These are phyloP conservation scores for Fusarium stilboides DNA, from an alignment of 2,329 filamentous ascomycete genomes.

Conservation along the genomic window DNA sequence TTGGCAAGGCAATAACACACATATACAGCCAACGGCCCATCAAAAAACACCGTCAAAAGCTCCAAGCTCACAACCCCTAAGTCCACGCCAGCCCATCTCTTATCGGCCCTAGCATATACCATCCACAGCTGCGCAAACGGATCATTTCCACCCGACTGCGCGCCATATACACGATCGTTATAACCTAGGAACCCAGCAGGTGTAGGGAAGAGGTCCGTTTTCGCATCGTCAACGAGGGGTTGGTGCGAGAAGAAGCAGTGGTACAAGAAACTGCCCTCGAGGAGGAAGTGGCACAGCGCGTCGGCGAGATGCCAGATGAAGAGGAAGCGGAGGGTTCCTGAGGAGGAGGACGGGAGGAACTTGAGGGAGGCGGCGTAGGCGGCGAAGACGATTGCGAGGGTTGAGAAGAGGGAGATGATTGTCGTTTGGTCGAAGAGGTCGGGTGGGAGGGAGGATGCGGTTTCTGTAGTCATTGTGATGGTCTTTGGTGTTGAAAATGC, in stretches of 20 bases:
- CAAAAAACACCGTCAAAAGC: slow-evolving; percentile 75
- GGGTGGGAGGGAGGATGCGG: slow-evolving; percentile 59
- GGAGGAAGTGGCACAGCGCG: slow-evolving; percentile 89
- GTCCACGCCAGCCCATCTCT: slow-evolving; percentile 75
- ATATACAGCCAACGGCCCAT: slow-evolving; percentile 71
- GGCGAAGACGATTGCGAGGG: slow-evolving; percentile 65
- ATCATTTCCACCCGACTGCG: slow-evolving; percentile 69
- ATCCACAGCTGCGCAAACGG: slow-evolving; percentile 75
- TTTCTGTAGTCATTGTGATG: slow-evolving; percentile 31
- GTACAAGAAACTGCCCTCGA: slow-evolving; percentile 93
- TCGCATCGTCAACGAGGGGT: slow-evolving; percentile 52
- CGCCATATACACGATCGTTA: slow-evolving; percentile 66
- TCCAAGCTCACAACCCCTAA: slow-evolving; percentile 75
- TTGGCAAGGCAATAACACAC: slow-evolving; percentile 73
- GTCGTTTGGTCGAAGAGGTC: slow-evolving; percentile 74
- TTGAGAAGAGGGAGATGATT: slow-evolving; percentile 70
- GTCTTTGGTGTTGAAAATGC: too few relatives aligned
- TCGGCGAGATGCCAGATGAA: slow-evolving; percentile 98
- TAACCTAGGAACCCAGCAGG: slow-evolving; percentile 68
- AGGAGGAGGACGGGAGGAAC: slow-evolving; percentile 64
- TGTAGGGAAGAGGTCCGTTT: slow-evolving; percentile 60
- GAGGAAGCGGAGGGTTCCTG: slow-evolving; percentile 77
- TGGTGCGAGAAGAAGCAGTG: slow-evolving; percentile 86
- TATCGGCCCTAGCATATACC: slow-evolving; percentile 77
- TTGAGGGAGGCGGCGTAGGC: slow-evolving; percentile 66